Conservation (phyloP, 306 rosid genomes). For the Purshia tridentata region DNA sequence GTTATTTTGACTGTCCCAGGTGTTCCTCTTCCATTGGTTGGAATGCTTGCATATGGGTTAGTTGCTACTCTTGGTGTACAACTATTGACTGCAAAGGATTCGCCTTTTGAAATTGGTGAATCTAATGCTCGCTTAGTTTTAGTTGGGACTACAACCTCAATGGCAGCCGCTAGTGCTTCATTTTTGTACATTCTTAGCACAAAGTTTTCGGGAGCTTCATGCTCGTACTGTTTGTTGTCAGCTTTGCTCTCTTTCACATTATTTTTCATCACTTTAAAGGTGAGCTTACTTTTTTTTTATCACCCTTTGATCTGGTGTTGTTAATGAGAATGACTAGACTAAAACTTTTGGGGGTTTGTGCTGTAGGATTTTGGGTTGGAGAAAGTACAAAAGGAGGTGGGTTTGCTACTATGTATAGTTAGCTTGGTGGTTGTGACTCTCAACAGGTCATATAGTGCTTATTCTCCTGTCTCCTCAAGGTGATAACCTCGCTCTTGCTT, state of each 20-base stretch:
- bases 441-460: conserved; percentile 53
- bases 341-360: conserved; percentile 4
- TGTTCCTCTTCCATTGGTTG: conserved; percentile 79
- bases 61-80: conserved; percentile 60
- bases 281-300: not conserved
- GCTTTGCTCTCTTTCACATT: conserved; percentile 75
- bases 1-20: conserved; percentile 51
- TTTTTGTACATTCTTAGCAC: conserved; percentile 76
- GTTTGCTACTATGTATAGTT: conserved; percentile 58
- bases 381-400: conserved; percentile 50
- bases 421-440: conserved; percentile 71
- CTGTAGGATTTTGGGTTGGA: conserved; percentile 66
- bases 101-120: conserved; percentile 56
- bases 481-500: conserved; percentile 16
- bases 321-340: not conserved
- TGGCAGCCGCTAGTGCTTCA: conserved; percentile 86
- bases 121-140: conserved; percentile 50
- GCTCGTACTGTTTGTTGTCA: conserved; percentile 70
- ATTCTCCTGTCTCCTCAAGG: conserved; percentile 59
- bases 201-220: conserved; percentile 56
- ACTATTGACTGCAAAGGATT: conserved; percentile 39
- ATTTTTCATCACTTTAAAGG: conserved; percentile 57
- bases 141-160: conserved; percentile 67
- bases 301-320: not conserved
- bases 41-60: conserved; percentile 71